Percentiles rank a stretch among this genome's conserved stretches.
These are phyloP conservation scores for Xanthoconium separans DNA, from an alignment of 1,284 basidiomycete species.

Conservation along the genomic window DNA sequence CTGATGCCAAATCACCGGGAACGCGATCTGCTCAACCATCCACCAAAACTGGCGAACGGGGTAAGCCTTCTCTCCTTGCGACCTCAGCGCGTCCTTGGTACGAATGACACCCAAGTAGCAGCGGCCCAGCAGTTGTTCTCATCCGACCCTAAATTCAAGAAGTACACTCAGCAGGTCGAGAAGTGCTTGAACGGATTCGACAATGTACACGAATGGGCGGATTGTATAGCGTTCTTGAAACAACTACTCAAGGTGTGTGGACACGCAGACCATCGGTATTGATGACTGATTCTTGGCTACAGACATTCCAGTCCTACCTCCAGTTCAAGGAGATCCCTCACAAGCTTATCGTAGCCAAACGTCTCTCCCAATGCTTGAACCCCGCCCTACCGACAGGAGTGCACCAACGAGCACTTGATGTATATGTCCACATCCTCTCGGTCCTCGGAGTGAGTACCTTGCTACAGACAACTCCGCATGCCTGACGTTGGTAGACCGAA, in stretches of 20 bases:
- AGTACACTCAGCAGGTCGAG: constrained; percentile 90
- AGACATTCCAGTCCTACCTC: constrained; percentile 91
- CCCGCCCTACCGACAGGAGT: constrained; percentile 96
- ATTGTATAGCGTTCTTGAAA: constrained; percentile 97
- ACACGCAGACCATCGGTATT: not conserved
- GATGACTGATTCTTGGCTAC: constrained; percentile 4
- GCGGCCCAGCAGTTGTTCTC: constrained; percentile 52
- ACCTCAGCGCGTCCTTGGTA: not conserved
- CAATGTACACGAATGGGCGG: constrained; percentile 98
- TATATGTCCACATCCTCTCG: constrained; percentile 89
- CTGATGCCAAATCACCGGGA: constrained; percentile 14
- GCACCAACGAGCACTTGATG: constrained; percentile 94
- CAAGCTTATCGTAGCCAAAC: constrained; percentile 93
- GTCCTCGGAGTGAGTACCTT: constrained; percentile 76
- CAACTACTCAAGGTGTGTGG: constrained; percentile 79
- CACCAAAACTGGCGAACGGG: constrained; percentile 45
- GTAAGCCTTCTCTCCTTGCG: constrained; percentile 35
- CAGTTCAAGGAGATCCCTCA: constrained; percentile 95
- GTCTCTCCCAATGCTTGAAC: constrained; percentile 94
- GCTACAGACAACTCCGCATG: not conserved
- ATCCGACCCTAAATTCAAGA: constrained; percentile 94
- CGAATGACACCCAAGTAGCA: constrained; percentile 29
- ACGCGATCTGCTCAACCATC: constrained; percentile 36
- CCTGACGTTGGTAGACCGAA: constrained; percentile 61
- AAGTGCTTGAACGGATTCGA: constrained; percentile 92